Base-by-base conservation (phyloP, 129 eudicot genomes). In the Logfia minima region DNA sequence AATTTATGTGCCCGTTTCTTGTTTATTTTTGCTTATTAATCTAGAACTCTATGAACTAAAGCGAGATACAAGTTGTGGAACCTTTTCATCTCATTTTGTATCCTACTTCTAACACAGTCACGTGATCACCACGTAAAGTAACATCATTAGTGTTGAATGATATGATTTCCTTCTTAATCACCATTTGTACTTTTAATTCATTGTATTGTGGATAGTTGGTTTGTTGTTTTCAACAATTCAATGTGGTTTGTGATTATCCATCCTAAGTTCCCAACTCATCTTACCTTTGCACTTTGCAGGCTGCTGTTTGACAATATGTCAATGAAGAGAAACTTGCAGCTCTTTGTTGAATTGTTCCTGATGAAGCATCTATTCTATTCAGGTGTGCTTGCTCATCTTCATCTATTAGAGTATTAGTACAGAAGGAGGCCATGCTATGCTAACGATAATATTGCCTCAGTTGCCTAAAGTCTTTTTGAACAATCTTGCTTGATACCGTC, bases 81-180 rank as follows among this genome's bases (percentile, higher is more conserved):
- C 22, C 22, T 9, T 75, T 65, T 75, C 63, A 64, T 75, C 35
- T 18, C 79, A 45, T 76, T 48, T 65, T n/a, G 32, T 31, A 76
- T 52, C 52, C 52, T 21, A 51, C 39, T 22, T 66, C 35, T 65
- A 51, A 43, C 72, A 29, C 51, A n/a, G n/a, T n/a, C n/a, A n/a
- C n/a, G n/a, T n/a, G n/a, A n/a, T n/a, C 31, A 28, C 32, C 34
- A 39, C 21, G 66, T 76, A n/a, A n/a, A n/a, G n/a, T 68, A 56
- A 56, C 69, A 67, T 77, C 59, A 52, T 77, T 28, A 63, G 28
- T 31, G 16, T 61, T 21, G 59, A 74, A 6, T 16, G 7, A 32
- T 23, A 31, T 17, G 10, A 62, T 62, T 18, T 43, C 26, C 45
- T 23, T 43, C 61, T 63, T 2, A 75, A 17, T 64, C 70, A 63